Percentiles rank a stretch among this genome's conserved stretches.
Conservation (phyloP, 1,284 basidiomycete genomes). For the Sanghuangporus sanghuang region DNA sequence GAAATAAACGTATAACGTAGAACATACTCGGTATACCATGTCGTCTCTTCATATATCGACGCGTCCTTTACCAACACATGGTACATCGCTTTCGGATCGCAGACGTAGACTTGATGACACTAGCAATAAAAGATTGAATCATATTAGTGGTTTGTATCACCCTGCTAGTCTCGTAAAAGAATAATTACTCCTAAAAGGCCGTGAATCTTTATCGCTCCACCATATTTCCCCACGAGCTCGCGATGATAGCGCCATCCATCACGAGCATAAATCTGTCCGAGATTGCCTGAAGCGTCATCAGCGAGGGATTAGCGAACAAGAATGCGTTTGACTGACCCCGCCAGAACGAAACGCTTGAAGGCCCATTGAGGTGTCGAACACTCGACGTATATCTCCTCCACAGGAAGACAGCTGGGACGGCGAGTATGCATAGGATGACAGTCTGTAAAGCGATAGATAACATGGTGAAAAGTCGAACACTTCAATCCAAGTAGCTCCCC, state of each 20-base stretch:
- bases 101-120: conserved; percentile 18
- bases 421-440: conserved; percentile 2
- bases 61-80: conserved; percentile 19
- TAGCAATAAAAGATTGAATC: not conserved
- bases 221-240: conserved; percentile 16
- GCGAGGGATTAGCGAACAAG: not conserved
- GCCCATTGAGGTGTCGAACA: conserved; percentile 15
- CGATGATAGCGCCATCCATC: conserved; percentile 18
- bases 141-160: not conserved
- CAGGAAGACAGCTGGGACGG: conserved; percentile 7
- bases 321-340: not conserved
- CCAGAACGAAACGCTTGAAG: conserved; percentile 14
- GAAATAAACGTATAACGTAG: not conserved
- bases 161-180: not conserved
- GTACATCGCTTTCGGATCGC: conserved; percentile 18
- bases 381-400: conserved; percentile 13
- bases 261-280: conserved; percentile 16
- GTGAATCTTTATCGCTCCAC: conserved; percentile 17
- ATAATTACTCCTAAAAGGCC: conserved; percentile 17
- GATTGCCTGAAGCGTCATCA: conserved; percentile 12
- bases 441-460: conserved; percentile 6
- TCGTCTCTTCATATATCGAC: conserved; percentile 16
- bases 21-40: conserved; percentile 17
- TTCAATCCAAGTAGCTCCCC: not conserved
- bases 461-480: conserved; percentile 4